These are phyloP conservation scores for Sphaerulina vaccinii DNA, from an alignment of 2,329 filamentous ascomycete species.

Conservation along the genomic window DNA sequence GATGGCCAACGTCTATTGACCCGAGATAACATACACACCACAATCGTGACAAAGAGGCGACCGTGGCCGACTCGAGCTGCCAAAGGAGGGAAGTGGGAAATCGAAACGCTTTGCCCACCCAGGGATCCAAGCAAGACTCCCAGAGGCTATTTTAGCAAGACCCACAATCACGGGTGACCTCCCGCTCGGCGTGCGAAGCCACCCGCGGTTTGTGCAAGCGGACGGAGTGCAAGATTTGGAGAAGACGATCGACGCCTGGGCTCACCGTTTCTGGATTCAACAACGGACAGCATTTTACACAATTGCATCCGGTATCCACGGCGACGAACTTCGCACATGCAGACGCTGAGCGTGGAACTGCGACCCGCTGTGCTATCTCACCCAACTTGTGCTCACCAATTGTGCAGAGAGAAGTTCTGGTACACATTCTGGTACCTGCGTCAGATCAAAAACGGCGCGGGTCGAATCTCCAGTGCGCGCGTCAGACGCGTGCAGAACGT, in stretches of 20 bases:
- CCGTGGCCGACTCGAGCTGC: slow-evolving; percentile 1
- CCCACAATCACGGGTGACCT: no score
- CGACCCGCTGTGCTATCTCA: no score
- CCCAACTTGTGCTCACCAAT: no score
- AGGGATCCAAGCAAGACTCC: not conserved
- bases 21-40: not conserved
- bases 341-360: no score
- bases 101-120: slow-evolving; percentile 2
- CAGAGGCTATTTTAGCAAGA: not conserved
- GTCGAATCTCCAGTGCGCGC: not conserved
- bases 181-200: not conserved
- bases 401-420: no score
- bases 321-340: not conserved
- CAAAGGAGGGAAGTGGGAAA: not conserved
- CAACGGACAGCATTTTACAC: not conserved
- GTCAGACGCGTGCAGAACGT: not conserved
- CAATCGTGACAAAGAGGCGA: not conserved
- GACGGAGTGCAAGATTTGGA: slow-evolving; percentile 5
- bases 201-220: not conserved
- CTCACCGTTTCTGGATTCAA: not conserved
- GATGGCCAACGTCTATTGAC: not conserved
- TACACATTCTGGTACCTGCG: slow-evolving; percentile 3
- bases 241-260: not conserved
- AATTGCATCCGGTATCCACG: not conserved
- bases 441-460: not conserved